Conservation (phyloP, 805 yeast species). For the Soucietia sequanensis region DNA sequence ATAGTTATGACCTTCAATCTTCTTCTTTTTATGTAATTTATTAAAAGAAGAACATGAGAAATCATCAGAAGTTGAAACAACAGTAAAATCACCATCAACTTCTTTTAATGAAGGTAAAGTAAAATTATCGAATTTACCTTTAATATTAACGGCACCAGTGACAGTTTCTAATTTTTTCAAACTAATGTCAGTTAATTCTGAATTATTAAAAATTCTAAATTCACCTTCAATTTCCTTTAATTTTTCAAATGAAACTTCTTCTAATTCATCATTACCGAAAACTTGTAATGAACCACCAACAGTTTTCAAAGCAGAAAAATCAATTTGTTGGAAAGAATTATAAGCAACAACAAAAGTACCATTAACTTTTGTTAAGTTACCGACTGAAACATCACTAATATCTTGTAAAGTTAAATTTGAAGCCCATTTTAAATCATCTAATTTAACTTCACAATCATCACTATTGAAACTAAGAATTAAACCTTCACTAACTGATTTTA, state of each 20-base stretch:
- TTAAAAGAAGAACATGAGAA: conserved; percentile 37
- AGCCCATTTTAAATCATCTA: conserved; percentile 39
- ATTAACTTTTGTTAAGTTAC: conserved; percentile 36
- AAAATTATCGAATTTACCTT: conserved; percentile 39
- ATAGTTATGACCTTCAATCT: conserved; percentile 45
- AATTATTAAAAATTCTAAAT: conserved; percentile 40
- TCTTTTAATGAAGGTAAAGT: conserved; percentile 34
- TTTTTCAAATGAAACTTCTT: conserved; percentile 23
- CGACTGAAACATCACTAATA: conserved; percentile 27
- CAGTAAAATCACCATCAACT: conserved; percentile 43
- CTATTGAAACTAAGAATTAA: conserved; percentile 42
- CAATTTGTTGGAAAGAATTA: conserved; percentile 34
- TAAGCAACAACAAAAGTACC: conserved; percentile 40
- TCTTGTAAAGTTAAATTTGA: conserved; percentile 46
- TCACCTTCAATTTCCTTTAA: conserved; percentile 41
- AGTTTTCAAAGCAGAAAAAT: conserved; percentile 26
- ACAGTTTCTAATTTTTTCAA: conserved; percentile 30
- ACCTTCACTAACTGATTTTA: conserved; percentile 31
- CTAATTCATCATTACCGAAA: conserved; percentile 43
- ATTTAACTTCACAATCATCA: conserved; percentile 31
- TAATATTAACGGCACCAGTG: conserved; percentile 40
- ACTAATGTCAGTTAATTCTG: conserved; percentile 32
- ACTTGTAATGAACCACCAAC: conserved; percentile 42
- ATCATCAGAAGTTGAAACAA: conserved; percentile 33
- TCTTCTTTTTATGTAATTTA: conserved; percentile 26